Conservation (phyloP, 805 yeast genomes). For the Teunomyces pallodes region DNA sequence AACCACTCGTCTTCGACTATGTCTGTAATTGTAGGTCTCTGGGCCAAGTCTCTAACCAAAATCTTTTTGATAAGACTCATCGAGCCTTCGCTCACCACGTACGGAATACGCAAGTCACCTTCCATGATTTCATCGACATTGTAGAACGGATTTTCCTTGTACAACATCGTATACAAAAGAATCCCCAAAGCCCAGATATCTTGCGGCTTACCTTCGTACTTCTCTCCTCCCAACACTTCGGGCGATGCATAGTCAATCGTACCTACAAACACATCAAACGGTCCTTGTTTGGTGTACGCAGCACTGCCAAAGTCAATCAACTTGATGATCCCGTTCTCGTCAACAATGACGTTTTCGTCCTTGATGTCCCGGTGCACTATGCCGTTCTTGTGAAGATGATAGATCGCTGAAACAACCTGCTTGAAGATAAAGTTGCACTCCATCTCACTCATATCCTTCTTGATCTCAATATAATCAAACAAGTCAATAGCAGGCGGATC, state of each 20-base stretch:
- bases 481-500: conserved; percentile 86
- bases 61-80: conserved; percentile 60
- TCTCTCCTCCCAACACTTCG: conserved; percentile 84
- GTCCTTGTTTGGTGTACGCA: conserved; percentile 85
- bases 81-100: conserved; percentile 59
- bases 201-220: conserved; percentile 90
- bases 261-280: conserved; percentile 96
- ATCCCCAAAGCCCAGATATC: conserved; percentile 98
- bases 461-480: conserved; percentile 87
- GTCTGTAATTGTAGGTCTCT: conserved; percentile 73
- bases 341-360: conserved; percentile 91
- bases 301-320: conserved; percentile 95
- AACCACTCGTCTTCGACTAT: conserved; percentile 73
- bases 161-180: conserved; percentile 80
- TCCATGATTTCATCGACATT: conserved; percentile 95
- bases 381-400: conserved; percentile 80
- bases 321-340: conserved; percentile 74
- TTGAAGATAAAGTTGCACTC: conserved; percentile 77
- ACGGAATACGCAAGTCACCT: conserved; percentile 75
- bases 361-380: conserved; percentile 93
- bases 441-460: conserved; percentile 72
- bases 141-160: conserved; percentile 93
- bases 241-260: conserved; percentile 98
- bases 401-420: conserved; percentile 76
- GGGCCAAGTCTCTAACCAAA: conserved; percentile 60